These are phyloP conservation scores for Aspergillus ustus DNA, from an alignment of 2,329 filamentous ascomycete genomes.

Conservation along the genomic window DNA sequence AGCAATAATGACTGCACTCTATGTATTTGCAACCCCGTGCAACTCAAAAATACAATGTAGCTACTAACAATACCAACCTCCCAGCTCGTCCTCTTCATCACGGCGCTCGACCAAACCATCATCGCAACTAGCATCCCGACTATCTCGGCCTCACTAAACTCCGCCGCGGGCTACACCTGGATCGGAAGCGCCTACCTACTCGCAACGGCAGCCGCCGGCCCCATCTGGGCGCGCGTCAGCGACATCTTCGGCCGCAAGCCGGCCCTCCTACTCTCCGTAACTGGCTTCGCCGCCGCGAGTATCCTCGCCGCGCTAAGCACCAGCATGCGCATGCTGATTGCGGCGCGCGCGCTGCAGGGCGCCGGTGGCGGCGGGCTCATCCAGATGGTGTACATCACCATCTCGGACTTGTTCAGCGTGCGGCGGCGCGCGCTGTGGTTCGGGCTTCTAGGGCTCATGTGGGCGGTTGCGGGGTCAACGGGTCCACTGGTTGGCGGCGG, in stretches of 20 bases:
- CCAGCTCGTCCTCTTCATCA: conserved; percentile 9
- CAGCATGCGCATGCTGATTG: conserved; percentile 58
- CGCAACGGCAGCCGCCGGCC: background rate
- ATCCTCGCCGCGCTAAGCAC: conserved; percentile 53
- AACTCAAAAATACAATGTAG: no score
- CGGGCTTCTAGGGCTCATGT: conserved; percentile 56
- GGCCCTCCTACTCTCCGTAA: conserved; percentile 37
- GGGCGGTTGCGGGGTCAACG: conserved; percentile 58
- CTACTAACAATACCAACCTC: background rate
- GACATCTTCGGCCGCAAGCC: conserved; percentile 16
- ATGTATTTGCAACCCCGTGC: background rate
- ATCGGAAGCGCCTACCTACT: conserved; percentile 13
- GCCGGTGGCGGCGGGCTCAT: conserved; percentile 57
- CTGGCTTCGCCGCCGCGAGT: conserved; percentile 54
- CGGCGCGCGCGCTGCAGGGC: conserved; percentile 58
- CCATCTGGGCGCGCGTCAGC: conserved; percentile 8
- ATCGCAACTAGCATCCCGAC: conserved; percentile 11
- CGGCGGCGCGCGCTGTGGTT: conserved; percentile 54
- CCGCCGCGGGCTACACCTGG: conserved; percentile 17
- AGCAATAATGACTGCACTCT: background rate
- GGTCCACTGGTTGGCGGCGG: conserved; percentile 59
- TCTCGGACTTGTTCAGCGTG: conserved; percentile 59
- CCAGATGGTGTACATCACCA: conserved; percentile 56
- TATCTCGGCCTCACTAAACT: conserved; percentile 1
- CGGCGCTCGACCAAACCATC: conserved; percentile 16